Base-by-base conservation (phyloP, 2,329 filamentous ascomycete species). In the Zelopaecilomyces penicillatus region DNA sequence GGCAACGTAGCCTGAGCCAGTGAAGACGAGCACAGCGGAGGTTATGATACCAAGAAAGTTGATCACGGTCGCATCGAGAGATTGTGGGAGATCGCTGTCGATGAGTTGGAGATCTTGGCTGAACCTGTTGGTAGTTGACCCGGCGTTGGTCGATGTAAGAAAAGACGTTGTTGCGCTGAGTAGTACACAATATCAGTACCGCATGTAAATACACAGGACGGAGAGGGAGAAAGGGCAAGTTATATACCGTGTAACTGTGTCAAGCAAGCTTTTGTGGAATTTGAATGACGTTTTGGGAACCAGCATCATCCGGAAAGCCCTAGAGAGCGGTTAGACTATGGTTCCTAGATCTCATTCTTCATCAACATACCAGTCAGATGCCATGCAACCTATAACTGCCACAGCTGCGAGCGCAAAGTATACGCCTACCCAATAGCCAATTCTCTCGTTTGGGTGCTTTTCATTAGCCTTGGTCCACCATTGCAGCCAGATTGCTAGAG, bases 141-240 rank as follows among this genome's bases (percentile, higher is more conserved):
- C 65, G 6, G 55, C 58, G 43, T 66, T 60, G 1, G 65, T 65
- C 5, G 52, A 56, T 0, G 61, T 61, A 36, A 68, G 60, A 50
- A 65, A 65, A 4, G 49, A 49, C 12, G 64, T 57, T 2, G 63
- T 35, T 29, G 52, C 52, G 6, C 52, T 54, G 11, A 26, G 0
- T 6, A 19, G 19, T 19, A 3, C 19, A 2, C 19, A 19, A 5
- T 6, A 27, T 48, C 56, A 5, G 62, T 58, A 5, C n/a, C n/a
- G n/a, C n/a, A n/a, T n/a, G n/a, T n/a, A n/a, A n/a, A n/a, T n/a
- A n/a, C n/a, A n/a, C n/a, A n/a, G n/a, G n/a, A n/a, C n/a, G n/a
- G n/a, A n/a, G n/a, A n/a, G n/a, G n/a, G n/a, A n/a, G n/a, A n/a
- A n/a, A n/a, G n/a, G n/a, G n/a, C n/a, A n/a, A n/a, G n/a, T n/a